These are phyloP conservation scores for Lizonia empirigonia DNA, from an alignment of 2,329 filamentous ascomycete species.

Conservation along the genomic window DNA sequence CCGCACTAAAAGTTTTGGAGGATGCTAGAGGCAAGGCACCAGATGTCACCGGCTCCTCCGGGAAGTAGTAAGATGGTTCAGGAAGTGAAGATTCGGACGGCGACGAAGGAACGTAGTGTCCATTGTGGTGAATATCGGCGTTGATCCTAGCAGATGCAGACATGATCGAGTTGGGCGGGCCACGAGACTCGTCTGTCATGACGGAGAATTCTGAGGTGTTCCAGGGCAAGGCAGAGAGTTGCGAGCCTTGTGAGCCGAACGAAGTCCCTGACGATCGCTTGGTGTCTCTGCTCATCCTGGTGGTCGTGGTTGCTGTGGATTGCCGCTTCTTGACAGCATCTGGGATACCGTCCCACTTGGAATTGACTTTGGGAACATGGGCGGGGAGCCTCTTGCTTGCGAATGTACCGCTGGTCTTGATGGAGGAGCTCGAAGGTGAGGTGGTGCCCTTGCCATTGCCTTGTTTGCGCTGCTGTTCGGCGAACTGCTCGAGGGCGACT, in stretches of 20 bases:
- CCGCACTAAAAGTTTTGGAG: neutral
- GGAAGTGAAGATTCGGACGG: conserved; percentile 32
- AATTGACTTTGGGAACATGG: conserved; percentile 59
- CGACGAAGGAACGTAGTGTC: conserved; percentile 15
- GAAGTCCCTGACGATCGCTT: conserved; percentile 26
- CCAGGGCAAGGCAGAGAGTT: conserved; percentile 13
- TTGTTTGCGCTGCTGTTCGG: conserved; percentile 52
- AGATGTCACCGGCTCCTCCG: conserved; percentile 27
- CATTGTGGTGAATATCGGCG: conserved; percentile 15
- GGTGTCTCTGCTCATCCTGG: conserved; percentile 19
- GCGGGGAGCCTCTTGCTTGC: conserved; percentile 54
- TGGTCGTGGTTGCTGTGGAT: conserved; percentile 16
- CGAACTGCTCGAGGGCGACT: conserved; percentile 53
- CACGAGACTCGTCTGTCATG: conserved; percentile 31
- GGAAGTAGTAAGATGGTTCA: conserved; percentile 38
- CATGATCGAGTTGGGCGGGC: conserved; percentile 39
- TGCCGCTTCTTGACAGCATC: conserved; percentile 43
- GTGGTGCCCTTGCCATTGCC: conserved; percentile 32
- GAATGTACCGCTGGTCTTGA: conserved; percentile 26
- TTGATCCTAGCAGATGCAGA: conserved; percentile 22
- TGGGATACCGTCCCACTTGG: conserved; percentile 61
- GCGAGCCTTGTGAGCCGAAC: conserved; percentile 18
- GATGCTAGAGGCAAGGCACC: conserved; percentile 20
- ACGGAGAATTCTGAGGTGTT: conserved; percentile 32
- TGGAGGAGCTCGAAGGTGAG: conserved; percentile 18